phyloP scores from a whole-genome alignment of 2,329 filamentous ascomycete genomes.

The Herpomyces periplanetae region DNA sequence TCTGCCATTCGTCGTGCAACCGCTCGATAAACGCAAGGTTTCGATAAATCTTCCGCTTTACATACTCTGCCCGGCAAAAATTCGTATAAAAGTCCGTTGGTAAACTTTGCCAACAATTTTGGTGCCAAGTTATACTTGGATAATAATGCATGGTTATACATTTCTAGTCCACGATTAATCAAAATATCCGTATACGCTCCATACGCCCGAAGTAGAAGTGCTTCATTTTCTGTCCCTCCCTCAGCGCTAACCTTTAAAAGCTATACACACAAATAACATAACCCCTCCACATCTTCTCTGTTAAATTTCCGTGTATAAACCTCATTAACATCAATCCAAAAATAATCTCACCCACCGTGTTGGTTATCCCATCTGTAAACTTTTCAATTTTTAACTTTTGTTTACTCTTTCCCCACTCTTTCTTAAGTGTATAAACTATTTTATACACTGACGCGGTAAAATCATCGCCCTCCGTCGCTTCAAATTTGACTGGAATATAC shows the following conservation, averaged over 20 bases:
- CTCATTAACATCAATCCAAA: conserved; percentile 4
- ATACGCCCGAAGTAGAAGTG: conserved; percentile 64
- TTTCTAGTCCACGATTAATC: conserved; percentile 58
- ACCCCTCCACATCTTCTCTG: conserved; percentile 2
- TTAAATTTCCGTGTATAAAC: conserved; percentile 2
- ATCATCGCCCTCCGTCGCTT: no score
- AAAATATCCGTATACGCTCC: conserved; percentile 72
- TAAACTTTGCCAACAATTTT: conserved; percentile 51
- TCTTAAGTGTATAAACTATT: conserved; percentile 41
- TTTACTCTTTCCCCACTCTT: conserved; percentile 35
- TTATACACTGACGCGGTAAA: no score
- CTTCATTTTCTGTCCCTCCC: conserved; percentile 40
- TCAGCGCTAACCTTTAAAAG: conserved; percentile 36
- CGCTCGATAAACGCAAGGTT: conserved; percentile 33
- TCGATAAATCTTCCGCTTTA: conserved; percentile 35
- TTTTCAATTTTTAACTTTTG: conserved; percentile 45
- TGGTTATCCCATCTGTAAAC: conserved; percentile 94
- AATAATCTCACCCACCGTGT: conserved; percentile 18
- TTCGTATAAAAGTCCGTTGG: conserved; percentile 79
- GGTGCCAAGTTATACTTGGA: conserved; percentile 51
- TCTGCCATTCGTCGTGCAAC: conserved; percentile 51
- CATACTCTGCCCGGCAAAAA: conserved; percentile 51
- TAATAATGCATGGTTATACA: conserved; percentile 37
- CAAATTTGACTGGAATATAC: no score
- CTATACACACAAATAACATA: conserved; percentile 6